A percentile compares a stretch with the other conserved stretches of the same genome.
phyloP scores from a whole-genome alignment of 192 early-diverging fungal species.

The Backusella liffmaniae region DNA sequence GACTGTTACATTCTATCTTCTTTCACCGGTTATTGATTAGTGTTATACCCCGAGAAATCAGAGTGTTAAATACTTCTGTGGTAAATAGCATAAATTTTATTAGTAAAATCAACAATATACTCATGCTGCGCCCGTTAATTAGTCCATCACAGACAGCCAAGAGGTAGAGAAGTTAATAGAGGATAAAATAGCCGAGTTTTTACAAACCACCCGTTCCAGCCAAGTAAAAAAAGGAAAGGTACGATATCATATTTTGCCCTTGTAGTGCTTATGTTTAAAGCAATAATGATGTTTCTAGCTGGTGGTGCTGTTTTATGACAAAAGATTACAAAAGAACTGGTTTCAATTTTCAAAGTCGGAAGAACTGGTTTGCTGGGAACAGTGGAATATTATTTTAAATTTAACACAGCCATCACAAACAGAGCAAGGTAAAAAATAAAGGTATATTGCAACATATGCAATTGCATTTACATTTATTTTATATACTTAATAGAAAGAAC shows the following conservation, averaged over 20 bases:
- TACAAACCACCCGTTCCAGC: conserved; percentile 33
- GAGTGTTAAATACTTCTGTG: conserved; percentile 52
- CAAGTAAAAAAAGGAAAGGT: conserved; percentile 51
- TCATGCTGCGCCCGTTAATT: not conserved
- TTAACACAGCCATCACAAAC: conserved; percentile 40
- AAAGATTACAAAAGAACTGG: conserved; percentile 59
- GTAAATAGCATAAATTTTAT: conserved; percentile 28
- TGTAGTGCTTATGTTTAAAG: not conserved
- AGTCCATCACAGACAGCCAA: conserved; percentile 55
- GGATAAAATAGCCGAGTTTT: conserved; percentile 48
- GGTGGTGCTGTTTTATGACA: conserved; percentile 62
- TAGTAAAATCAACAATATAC: not conserved
- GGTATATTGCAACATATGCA: not conserved
- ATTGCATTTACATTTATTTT: not conserved
- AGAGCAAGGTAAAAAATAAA: conserved; percentile 43
- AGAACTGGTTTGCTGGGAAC: conserved; percentile 61
- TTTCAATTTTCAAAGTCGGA: conserved; percentile 51
- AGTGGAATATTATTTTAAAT: conserved; percentile 56
- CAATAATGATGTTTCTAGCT: conserved; percentile 35
- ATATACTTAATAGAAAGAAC: conserved; percentile 43
- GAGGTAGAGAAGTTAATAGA: conserved; percentile 52
- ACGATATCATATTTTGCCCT: not conserved
- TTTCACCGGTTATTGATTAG: conserved; percentile 59
- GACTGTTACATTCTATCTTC: conserved; percentile 58
- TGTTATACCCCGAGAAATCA: conserved; percentile 52